Evolutionary conservation across 176 grass and related monocot genomes (phyloP).

Genomic region (Paspalum vaginatum): DNA sequence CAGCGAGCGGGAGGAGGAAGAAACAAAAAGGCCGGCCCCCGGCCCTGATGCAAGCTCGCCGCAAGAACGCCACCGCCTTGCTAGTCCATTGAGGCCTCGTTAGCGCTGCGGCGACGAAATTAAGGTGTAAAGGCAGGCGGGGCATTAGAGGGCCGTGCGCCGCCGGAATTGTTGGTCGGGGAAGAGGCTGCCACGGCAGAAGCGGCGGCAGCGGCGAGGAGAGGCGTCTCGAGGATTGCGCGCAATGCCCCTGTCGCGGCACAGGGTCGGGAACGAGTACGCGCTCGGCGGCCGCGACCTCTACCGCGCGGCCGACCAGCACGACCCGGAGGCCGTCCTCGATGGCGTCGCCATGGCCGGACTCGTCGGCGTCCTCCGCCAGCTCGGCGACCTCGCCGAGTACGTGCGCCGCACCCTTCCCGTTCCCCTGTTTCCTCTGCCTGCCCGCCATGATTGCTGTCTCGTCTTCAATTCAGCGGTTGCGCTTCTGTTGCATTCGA

Average conservation of each 20-base stretch:
- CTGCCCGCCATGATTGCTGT: background rate
- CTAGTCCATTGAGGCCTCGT: background rate
- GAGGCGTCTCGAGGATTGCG: background rate
- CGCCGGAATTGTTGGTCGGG: constrained; percentile 9
- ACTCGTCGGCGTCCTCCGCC: constrained; percentile 80
- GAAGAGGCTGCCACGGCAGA: constrained; percentile 25
- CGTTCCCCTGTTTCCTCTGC: background rate
- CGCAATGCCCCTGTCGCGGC: constrained; percentile 71
- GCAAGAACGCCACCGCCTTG: background rate
- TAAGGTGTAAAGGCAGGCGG: background rate
- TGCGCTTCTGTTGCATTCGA: background rate
- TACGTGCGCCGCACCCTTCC: constrained; percentile 30
- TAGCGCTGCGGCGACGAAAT: background rate
- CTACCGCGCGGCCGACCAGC: constrained; percentile 54
- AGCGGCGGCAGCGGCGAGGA: background rate
- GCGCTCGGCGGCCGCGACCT: constrained; percentile 68
- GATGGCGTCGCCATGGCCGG: constrained; percentile 88
- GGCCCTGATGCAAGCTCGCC: background rate
- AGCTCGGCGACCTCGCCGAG: constrained; percentile 93
- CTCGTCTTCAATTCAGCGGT: background rate
- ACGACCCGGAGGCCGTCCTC: constrained; percentile 81
- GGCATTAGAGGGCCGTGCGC: constrained; percentile 17
- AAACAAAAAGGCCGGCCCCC: constrained; percentile 34
- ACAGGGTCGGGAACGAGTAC: constrained; percentile 78
- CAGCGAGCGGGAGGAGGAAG: constrained; percentile 4